Evolutionary conservation across 2,329 filamentous ascomycete genomes (phyloP).

Genomic region (Xylaria sp.): DNA sequence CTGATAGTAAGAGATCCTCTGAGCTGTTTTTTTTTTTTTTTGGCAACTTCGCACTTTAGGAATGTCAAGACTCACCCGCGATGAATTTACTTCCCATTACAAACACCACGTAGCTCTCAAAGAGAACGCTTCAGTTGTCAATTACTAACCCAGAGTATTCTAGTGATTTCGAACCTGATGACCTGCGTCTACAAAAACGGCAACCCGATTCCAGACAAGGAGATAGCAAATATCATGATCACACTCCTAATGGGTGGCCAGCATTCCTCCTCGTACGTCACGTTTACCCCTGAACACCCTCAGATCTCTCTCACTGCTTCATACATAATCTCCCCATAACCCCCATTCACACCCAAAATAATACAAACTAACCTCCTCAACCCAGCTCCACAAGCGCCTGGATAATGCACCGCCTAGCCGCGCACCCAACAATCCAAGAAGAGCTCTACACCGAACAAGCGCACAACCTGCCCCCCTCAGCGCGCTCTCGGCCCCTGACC

Average conservation of each 20-base stretch:
- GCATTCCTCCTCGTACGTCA: neutral
- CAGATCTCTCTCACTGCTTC: neutral
- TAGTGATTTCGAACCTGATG: slow-evolving; percentile 83
- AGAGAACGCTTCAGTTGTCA: neutral
- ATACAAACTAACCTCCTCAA: neutral
- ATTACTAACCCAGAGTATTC: neutral
- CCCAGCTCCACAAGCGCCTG: slow-evolving; percentile 54
- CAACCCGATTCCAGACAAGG: slow-evolving; percentile 61
- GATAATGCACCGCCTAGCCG: slow-evolving; percentile 79
- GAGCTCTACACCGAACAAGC: slow-evolving; percentile 77
- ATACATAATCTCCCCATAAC: neutral
- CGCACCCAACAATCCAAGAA: slow-evolving; percentile 74
- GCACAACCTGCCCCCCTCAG: slow-evolving; percentile 60
- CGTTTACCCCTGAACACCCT: neutral
- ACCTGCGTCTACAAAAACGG: slow-evolving; percentile 80
- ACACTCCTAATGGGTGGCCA: neutral
- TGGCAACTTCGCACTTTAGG: neutral
- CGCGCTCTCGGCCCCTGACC: slow-evolving; percentile 54
- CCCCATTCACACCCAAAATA: neutral
- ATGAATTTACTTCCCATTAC: neutral
- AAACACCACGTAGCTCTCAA: neutral
- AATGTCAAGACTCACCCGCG: neutral
- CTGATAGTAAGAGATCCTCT: slow-evolving; percentile 60
- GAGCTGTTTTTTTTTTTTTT: neutral
- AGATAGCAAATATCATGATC: neutral